Base-by-base conservation (phyloP, 106 monocot genomes). In the Acanthochlamys bracteata region DNA sequence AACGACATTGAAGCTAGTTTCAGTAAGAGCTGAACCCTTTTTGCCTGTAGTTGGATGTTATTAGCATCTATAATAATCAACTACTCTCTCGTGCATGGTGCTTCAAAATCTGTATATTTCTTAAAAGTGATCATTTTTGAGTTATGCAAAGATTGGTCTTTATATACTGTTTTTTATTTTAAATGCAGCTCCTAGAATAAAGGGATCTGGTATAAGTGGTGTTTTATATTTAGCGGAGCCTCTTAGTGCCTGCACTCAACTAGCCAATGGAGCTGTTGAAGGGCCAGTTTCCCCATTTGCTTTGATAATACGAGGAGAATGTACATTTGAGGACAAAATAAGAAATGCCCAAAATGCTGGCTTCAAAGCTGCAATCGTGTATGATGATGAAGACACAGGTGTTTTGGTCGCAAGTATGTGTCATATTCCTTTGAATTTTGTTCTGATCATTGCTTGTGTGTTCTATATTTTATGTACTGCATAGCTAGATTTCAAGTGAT, bases 291-390 rank as follows among this genome's bases (percentile, higher is more conserved):
- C 67, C 69, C 66, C 71, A 51, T 79, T 80, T 52, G 77, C 40
- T 10, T 68, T 88, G 53, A 68, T 88, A 24, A 55, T 83, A 25
- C 68, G 87, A 68, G 87, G 87, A 61, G 72, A 71, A 33, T 87
- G 87, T 69, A 64, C 73, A 49, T 87, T 87, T 64, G 83, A 87
- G 54, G 76, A 67, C 22, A 87, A 83, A 70, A 70, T 87, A 61
- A 76, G 71, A 66, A 83, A 70, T 59, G 83, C 80, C 55, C 80
- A 87, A 71, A 59, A 72, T 71, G 83, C 87, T 45, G 87, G 87
- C 70, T 88, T 77, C 42, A 74, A 67, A 17, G 83, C 80, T 49
- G 80, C 71, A 43, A 63, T 88, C 52, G 74, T 83, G 33, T 80
- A 74, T 75, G 80, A 83, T 21, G 23, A 71, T 59, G 74, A 78